Evolutionary conservation across 2,329 filamentous ascomycete species (phyloP).

Genomic region (Drechslerella coelobrocha): DNA sequence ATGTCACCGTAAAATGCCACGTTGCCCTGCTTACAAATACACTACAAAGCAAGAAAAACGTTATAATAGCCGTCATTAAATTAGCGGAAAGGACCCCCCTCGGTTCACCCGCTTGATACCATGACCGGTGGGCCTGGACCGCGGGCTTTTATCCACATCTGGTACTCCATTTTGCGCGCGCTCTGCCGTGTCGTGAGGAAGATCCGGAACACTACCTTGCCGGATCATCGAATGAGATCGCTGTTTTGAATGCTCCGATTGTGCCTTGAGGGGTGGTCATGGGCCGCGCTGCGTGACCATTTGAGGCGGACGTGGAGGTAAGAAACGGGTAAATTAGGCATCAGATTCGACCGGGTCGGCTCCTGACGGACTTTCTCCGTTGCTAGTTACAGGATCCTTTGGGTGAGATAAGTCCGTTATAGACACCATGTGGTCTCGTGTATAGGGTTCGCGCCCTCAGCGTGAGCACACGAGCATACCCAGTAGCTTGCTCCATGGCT

Average conservation of each 20-base stretch:
- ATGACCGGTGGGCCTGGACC: not conserved
- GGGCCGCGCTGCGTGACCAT: too few relatives aligned
- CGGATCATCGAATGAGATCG: too few relatives aligned
- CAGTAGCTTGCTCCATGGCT: too few relatives aligned
- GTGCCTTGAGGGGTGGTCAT: too few relatives aligned
- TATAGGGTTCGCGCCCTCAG: too few relatives aligned
- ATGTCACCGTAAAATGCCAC: constrained; percentile 28
- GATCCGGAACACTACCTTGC: too few relatives aligned
- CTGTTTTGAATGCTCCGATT: too few relatives aligned
- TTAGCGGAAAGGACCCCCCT: not conserved
- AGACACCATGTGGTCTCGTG: too few relatives aligned
- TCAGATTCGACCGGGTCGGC: not conserved
- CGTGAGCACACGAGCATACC: too few relatives aligned
- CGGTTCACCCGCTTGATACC: not conserved
- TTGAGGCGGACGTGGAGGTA: not conserved
- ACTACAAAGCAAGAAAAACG: constrained; percentile 25
- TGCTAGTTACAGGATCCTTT: not conserved
- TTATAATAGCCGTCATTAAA: not conserved
- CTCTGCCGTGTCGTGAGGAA: constrained; percentile 8
- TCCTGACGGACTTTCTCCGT: not conserved
- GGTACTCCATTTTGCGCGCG: constrained; percentile 3
- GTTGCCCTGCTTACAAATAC: constrained; percentile 38
- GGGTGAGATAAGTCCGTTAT: not conserved
- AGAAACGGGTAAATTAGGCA: not conserved
- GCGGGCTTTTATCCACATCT: constrained; percentile 36